These are phyloP conservation scores for Colletotrichum karsti DNA, from an alignment of 2,329 filamentous ascomycete genomes.

Conservation along the genomic window DNA sequence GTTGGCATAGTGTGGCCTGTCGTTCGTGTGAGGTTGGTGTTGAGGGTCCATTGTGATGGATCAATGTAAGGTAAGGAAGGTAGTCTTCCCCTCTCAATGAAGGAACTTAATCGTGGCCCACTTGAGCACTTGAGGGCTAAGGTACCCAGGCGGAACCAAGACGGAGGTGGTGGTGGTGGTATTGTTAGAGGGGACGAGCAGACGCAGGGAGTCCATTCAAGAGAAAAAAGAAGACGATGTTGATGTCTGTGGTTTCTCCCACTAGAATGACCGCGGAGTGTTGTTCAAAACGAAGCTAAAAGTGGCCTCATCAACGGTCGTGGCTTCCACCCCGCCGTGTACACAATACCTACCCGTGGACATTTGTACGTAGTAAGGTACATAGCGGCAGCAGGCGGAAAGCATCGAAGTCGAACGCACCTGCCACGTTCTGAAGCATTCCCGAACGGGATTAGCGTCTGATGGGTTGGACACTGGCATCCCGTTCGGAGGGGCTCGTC, in stretches of 20 bases:
- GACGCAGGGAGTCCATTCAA: background rate
- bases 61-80: background rate
- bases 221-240: background rate
- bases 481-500: background rate
- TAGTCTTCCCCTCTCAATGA: background rate
- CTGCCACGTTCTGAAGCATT: constrained; percentile 26
- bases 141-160: background rate
- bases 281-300: constrained; percentile 14
- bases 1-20: background rate
- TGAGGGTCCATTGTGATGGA: background rate
- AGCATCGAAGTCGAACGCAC: constrained; percentile 20
- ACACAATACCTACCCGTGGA: background rate
- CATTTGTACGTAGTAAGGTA: no score
- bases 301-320: constrained; percentile 21
- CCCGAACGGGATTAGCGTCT: constrained; percentile 12
- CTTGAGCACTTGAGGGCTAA: background rate
- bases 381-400: background rate
- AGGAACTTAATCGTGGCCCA: constrained; percentile 4
- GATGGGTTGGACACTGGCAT: constrained; percentile 13
- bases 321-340: constrained; percentile 8
- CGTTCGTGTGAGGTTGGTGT: background rate
- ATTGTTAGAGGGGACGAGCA: no score
- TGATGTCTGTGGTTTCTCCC: background rate
- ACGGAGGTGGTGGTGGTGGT: background rate
- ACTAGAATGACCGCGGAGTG: background rate